Evolutionary conservation across 169 alveolate genomes (phyloP).

Genomic region (Plasmodium billcollinsi): DNA sequence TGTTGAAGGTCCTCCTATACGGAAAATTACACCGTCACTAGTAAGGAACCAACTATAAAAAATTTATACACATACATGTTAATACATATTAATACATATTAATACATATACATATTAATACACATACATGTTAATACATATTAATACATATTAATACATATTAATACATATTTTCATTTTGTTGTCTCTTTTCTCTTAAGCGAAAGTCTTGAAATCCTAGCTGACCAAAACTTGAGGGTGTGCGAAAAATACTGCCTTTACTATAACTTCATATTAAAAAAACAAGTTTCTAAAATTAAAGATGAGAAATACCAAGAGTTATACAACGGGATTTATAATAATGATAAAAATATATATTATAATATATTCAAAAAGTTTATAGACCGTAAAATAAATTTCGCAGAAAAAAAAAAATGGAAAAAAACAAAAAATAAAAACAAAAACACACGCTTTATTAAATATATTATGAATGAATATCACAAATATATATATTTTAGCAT

Average conservation of each 20-base stretch:
- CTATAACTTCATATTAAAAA: slow-evolving; percentile 20
- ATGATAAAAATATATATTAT: slow-evolving; percentile 23
- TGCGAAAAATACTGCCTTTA: slow-evolving; percentile 59
- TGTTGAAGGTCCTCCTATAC: slow-evolving; percentile 20
- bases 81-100: not conserved
- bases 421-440: slow-evolving; percentile 16
- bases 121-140: not conserved
- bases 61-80: not conserved
- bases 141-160: not conserved
- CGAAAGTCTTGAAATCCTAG: slow-evolving; percentile 38
- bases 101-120: not conserved
- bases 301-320: slow-evolving; percentile 24
- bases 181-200: not conserved
- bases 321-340: slow-evolving; percentile 10
- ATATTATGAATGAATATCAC: slow-evolving; percentile 31
- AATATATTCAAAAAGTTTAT: not conserved
- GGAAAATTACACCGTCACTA: slow-evolving; percentile 40
- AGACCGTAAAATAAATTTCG: not conserved
- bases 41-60: not conserved
- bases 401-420: not conserved
- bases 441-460: not conserved
- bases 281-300: not conserved
- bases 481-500: slow-evolving; percentile 17
- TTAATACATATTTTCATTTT: not conserved
- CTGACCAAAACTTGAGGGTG: slow-evolving; percentile 7